Conservation (phyloP, 2,329 filamentous ascomycete species). For the Daldinia eschscholtzii region DNA sequence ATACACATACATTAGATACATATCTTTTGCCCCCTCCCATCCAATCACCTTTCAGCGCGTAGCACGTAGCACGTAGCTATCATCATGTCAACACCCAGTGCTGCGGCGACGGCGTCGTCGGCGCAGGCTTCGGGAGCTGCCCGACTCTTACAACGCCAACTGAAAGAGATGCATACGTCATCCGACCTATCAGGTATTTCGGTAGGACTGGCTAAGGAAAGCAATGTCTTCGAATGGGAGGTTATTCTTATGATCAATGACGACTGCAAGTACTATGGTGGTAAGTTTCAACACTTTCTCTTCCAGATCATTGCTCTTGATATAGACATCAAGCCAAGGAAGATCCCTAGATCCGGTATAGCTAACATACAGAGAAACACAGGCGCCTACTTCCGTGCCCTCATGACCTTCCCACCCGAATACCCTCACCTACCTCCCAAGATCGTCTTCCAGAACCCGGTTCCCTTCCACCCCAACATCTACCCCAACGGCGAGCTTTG, state of each 20-base stretch:
- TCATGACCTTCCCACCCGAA: constrained; percentile 82
- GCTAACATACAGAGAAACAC: constrained; percentile 11
- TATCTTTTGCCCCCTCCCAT: neutral
- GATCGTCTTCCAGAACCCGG: constrained; percentile 85
- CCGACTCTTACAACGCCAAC: constrained; percentile 82
- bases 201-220: constrained; percentile 85
- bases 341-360: neutral
- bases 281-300: constrained; percentile 61
- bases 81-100: constrained; percentile 15
- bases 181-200: constrained; percentile 96
- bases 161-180: constrained; percentile 93
- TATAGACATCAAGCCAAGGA: too few species aligned
- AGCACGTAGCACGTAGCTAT: neutral
- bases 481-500: constrained; percentile 90
- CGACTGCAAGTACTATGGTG: constrained; percentile 92
- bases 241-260: constrained; percentile 99
- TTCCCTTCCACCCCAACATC: constrained; percentile 95
- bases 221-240: constrained; percentile 97
- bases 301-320: neutral
- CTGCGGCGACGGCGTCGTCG: constrained; percentile 51
- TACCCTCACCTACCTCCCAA: constrained; percentile 92
- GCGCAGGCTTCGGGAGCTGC: constrained; percentile 69
- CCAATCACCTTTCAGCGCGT: constrained; percentile 1
- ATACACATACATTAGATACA: neutral
- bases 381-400: constrained; percentile 94